Evolutionary conservation across 805 yeast genomes (phyloP).

Genomic region (Kazachstania viticola): DNA sequence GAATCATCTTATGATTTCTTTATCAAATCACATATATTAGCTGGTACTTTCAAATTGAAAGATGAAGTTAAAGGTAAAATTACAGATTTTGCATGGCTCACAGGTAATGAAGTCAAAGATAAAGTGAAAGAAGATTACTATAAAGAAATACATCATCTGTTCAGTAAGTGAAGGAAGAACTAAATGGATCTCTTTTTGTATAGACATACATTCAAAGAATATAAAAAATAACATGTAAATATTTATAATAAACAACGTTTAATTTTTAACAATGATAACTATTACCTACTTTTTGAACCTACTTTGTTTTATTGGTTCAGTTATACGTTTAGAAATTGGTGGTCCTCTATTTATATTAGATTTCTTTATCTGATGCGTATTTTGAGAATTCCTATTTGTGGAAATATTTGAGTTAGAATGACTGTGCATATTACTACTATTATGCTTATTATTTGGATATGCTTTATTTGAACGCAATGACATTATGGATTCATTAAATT

Average conservation of each 20-base stretch:
- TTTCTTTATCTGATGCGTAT: no score
- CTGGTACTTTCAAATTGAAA: slow-evolving; percentile 57
- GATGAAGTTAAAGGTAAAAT: slow-evolving; percentile 26
- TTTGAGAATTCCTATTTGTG: no score
- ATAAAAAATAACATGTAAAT: slow-evolving; percentile 2
- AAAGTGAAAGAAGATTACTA: slow-evolving; percentile 45
- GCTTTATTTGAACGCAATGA: background rate
- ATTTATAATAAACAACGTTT: background rate
- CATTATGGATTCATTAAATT: slow-evolving; percentile 1
- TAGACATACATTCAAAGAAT: no score
- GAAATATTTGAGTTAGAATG: no score
- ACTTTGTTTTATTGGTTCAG: slow-evolving; percentile 5
- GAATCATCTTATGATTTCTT: slow-evolving; percentile 42
- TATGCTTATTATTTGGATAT: no score
- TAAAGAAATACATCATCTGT: slow-evolving; percentile 34
- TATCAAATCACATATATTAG: slow-evolving; percentile 77
- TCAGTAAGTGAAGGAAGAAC: slow-evolving; percentile 19
- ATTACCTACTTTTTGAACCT: slow-evolving; percentile 8
- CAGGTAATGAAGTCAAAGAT: slow-evolving; percentile 61
- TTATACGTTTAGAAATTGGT: no score
- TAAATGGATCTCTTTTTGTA: slow-evolving; percentile 5
- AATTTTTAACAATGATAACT: background rate
- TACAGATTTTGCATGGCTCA: slow-evolving; percentile 67
- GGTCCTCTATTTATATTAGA: no score
- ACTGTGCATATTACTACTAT: no score